Conservation (phyloP, 495 filamentous ascomycete species). For the Niebla homalea region DNA sequence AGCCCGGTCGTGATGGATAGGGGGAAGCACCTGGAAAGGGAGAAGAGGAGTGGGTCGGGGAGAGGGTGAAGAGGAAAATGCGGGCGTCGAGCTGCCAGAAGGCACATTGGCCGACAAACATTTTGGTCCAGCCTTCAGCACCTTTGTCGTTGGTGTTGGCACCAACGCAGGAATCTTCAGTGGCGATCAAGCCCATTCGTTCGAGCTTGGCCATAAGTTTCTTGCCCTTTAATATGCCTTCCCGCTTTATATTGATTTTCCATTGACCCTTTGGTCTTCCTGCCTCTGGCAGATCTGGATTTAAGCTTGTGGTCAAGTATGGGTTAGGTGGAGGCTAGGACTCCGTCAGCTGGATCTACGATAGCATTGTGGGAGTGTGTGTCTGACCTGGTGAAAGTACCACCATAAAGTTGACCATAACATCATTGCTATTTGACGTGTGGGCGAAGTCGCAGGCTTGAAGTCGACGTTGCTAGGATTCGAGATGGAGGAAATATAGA, state of each 20-base stretch:
- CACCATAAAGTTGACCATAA: constrained; percentile 88
- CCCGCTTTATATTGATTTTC: constrained; percentile 69
- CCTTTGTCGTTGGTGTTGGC: constrained; percentile 43
- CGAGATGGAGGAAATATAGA: constrained; percentile 85
- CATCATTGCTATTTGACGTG: constrained; percentile 86
- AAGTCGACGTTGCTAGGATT: constrained; percentile 67
- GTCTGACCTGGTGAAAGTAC: constrained; percentile 73
- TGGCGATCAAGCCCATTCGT: constrained; percentile 76
- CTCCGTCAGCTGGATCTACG: constrained; percentile 4
- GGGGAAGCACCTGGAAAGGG: constrained; percentile 47
- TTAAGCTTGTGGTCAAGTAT: constrained; percentile 46
- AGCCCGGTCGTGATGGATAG: constrained; percentile 41
- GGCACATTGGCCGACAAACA: constrained; percentile 66
- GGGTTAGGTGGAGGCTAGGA: constrained; percentile 33
- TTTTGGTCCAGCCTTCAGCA: constrained; percentile 55
- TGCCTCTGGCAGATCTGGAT: constrained; percentile 45
- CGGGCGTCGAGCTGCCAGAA: constrained; percentile 91
- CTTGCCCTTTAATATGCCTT: constrained; percentile 72
- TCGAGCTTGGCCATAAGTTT: constrained; percentile 82
- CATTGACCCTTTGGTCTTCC: constrained; percentile 78
- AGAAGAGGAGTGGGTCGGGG: constrained; percentile 41
- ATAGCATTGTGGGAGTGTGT: neutral
- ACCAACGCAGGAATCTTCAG: constrained; percentile 63
- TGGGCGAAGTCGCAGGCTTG: constrained; percentile 64
- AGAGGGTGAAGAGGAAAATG: constrained; percentile 74